Conservation (phyloP, 495 filamentous ascomycete genomes). For the Hypomontagnella submonticulosa region DNA sequence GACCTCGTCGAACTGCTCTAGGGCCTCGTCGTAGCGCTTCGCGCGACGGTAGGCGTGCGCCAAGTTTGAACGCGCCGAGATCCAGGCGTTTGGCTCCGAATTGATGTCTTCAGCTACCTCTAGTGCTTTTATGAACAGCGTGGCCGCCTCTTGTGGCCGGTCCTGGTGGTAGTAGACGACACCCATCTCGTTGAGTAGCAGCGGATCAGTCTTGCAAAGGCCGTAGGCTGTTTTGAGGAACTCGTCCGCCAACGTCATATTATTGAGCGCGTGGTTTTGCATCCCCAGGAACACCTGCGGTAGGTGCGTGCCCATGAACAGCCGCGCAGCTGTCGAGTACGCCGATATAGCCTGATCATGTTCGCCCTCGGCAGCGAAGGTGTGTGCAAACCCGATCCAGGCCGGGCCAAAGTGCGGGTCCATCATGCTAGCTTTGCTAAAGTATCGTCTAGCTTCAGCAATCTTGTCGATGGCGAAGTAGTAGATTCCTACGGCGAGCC, state of each 20-base stretch:
- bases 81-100: constrained; percentile 83
- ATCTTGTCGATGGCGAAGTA: constrained; percentile 91
- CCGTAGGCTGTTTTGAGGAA: constrained; percentile 88
- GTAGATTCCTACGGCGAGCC: constrained; percentile 94
- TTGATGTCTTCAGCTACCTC: constrained; percentile 80
- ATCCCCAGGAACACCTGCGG: constrained; percentile 97
- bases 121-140: constrained; percentile 79
- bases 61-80: constrained; percentile 87
- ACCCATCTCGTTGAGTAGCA: constrained; percentile 94
- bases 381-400: constrained; percentile 99
- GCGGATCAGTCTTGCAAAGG: constrained; percentile 80
- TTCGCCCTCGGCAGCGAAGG: constrained; percentile 99
- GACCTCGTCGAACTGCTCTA: constrained; percentile 84
- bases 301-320: constrained; percentile 97
- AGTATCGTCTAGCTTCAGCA: constrained; percentile 92
- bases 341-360: constrained; percentile 98
- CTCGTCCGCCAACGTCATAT: constrained; percentile 94
- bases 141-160: constrained; percentile 74
- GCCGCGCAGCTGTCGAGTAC: constrained; percentile 92
- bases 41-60: constrained; percentile 85
- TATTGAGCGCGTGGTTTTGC: constrained; percentile 96
- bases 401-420: constrained; percentile 97
- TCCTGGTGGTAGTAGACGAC: constrained; percentile 95
- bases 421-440: constrained; percentile 96
- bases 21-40: constrained; percentile 73